Evolutionary conservation across 2,329 filamentous ascomycete species (phyloP).

Genomic region (Saccharata proteae): DNA sequence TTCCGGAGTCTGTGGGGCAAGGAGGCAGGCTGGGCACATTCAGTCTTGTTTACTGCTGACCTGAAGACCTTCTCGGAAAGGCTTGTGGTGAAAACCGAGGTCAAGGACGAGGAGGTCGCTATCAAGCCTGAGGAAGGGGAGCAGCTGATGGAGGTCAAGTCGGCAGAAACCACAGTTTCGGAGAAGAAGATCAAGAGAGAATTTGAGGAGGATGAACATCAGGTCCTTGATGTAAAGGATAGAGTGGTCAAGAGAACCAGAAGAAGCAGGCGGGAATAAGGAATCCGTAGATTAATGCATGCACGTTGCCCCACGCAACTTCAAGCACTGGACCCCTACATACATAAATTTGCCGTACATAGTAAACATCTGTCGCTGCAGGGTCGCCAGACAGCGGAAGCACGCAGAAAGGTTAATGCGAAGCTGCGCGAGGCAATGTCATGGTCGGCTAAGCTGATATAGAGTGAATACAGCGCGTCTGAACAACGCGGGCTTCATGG

Average conservation of each 20-base stretch:
- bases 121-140: slow-evolving; percentile 3
- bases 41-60: slow-evolving; percentile 90
- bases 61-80: slow-evolving; percentile 69
- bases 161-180: slow-evolving; percentile 8
- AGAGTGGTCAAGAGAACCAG: slow-evolving; percentile 24
- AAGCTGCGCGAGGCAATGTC: no score
- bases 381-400: no score
- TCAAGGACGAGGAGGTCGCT: slow-evolving; percentile 32
- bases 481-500: no score
- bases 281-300: slow-evolving; percentile 2
- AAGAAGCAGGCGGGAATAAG: slow-evolving; percentile 14
- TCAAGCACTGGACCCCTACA: no score
- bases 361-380: no score
- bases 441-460: no score
- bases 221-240: slow-evolving; percentile 27
- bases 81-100: slow-evolving; percentile 36
- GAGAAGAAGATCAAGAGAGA: slow-evolving; percentile 24
- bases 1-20: slow-evolving; percentile 84
- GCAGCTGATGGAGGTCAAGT: slow-evolving; percentile 4
- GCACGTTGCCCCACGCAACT: no score
- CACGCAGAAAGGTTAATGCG: no score
- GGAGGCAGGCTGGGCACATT: slow-evolving; percentile 95
- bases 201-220: slow-evolving; percentile 26
- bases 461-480: no score
- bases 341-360: no score